Evolutionary conservation across 352 stramenopile species (phyloP), one percentile per base, ranked within the genome.

Genomic region (Globisporangium perplexum): DNA sequence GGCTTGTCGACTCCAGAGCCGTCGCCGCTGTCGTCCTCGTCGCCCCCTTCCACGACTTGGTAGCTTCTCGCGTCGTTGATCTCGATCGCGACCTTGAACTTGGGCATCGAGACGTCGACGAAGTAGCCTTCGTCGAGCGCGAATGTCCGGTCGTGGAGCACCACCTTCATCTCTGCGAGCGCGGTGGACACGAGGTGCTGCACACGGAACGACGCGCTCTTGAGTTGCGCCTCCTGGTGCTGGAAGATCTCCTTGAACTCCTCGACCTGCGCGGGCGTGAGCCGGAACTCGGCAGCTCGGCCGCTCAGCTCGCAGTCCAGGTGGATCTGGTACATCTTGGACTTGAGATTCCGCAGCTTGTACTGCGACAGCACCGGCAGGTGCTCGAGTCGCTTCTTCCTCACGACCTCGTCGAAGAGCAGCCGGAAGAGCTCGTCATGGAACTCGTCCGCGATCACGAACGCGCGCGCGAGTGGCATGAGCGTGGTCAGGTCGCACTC

Each of bases 311-410:
- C 41, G 30, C 77, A 85, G 42, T 90, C 77, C 26, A 90, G 24
- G 51, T 90, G 74, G 51, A 87, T 57, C 47, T 87, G 74, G 46
- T 85, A 88, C 58, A 87, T 56, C 59, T 81, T 81, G 17, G 65
- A 63, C 52, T 69, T 72, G 22, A 80, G 62, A 8, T 69, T 60
- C 22, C 55, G 57, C 4, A 70, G 49, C 48, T 77, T 81, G 43
- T 68, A 68, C 17, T 50, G 47, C 17, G 72, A 62, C 12, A 67
- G 38, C 15, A 59, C 50, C 10, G 66, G 53, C 11, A 69, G 68
- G 18, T 44, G 35, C 24, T 84, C 74, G 38, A 88, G 55, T 0
- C 59, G 47, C 3, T 66, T 73, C 4, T 52, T 61, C 48, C 78
- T 78, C 2, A 83, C 82, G 7, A 84, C 55, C 33, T 73, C 63